Evolutionary conservation across 2,329 filamentous ascomycete species (phyloP).

Genomic region (Verticillium albo-atrum): DNA sequence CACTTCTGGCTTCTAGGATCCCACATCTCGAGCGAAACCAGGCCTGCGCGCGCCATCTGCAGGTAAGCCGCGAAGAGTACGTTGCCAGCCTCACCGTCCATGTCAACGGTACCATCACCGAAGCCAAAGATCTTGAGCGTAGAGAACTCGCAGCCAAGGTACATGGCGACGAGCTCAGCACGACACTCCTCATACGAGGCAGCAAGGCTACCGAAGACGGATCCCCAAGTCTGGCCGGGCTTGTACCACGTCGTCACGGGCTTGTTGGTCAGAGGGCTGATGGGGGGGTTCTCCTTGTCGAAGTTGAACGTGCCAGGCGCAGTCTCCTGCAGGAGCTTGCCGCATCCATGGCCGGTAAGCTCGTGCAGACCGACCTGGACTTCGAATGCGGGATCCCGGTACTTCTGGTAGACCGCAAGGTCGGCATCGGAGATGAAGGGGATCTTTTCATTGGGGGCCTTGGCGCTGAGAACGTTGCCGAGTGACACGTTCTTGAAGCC

Average conservation of each 20-base stretch:
- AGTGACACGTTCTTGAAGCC: constrained; percentile 94
- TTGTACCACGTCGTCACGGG: constrained; percentile 87
- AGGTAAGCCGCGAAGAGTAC: constrained; percentile 87
- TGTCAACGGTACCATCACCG: constrained; percentile 69
- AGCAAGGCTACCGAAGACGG: constrained; percentile 82
- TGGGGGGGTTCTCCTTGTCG: constrained; percentile 72
- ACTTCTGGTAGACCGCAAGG: constrained; percentile 72
- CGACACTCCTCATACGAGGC: constrained; percentile 92
- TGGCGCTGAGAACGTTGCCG: constrained; percentile 87
- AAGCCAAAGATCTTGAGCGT: constrained; percentile 91
- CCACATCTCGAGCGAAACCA: constrained; percentile 89
- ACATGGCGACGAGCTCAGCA: constrained; percentile 92
- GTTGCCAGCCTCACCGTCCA: constrained; percentile 74
- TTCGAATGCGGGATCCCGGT: constrained; percentile 85
- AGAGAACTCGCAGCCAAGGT: constrained; percentile 79
- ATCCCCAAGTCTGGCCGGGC: constrained; percentile 91
- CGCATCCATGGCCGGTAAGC: constrained; percentile 82
- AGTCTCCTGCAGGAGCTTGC: constrained; percentile 90
- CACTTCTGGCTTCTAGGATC: constrained; percentile 86
- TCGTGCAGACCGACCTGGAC: constrained; percentile 95
- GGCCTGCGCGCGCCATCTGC: constrained; percentile 88
- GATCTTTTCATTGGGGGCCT: constrained; percentile 86
- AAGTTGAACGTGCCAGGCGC: constrained; percentile 82
- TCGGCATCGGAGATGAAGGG: constrained; percentile 83
- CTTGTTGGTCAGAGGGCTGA: constrained; percentile 74